phyloP scores from a whole-genome alignment of 2,329 filamentous ascomycete species.

The Aureobasidium sp. region DNA sequence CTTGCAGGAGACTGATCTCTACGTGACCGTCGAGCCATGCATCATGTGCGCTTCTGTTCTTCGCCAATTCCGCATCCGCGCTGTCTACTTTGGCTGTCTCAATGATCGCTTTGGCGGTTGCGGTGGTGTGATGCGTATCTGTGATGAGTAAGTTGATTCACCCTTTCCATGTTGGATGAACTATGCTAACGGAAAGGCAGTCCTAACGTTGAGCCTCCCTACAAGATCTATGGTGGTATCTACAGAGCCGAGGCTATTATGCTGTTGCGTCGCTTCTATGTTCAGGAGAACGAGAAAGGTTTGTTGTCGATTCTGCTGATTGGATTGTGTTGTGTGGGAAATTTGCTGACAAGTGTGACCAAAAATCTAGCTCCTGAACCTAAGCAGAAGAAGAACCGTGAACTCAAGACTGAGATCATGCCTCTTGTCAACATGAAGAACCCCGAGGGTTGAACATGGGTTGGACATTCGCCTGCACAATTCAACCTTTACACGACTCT shows the following conservation, averaged over 20 bases:
- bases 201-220: slow-evolving; percentile 68
- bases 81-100: slow-evolving; percentile 88
- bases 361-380: slow-evolving; percentile 52
- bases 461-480: too few species aligned
- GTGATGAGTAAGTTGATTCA: slow-evolving; percentile 51
- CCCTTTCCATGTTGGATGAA: not conserved
- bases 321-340: not conserved
- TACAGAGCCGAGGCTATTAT: slow-evolving; percentile 90
- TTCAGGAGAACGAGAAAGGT: slow-evolving; percentile 95
- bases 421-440: slow-evolving; percentile 29
- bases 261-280: slow-evolving; percentile 86
- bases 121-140: slow-evolving; percentile 84
- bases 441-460: slow-evolving; percentile 14
- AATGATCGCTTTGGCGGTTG: slow-evolving; percentile 98
- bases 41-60: slow-evolving; percentile 97
- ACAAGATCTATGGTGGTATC: slow-evolving; percentile 78
- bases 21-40: slow-evolving; percentile 96
- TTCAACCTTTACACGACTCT: too few species aligned
- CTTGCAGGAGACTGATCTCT: slow-evolving; percentile 69
- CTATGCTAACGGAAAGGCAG: slow-evolving; percentile 21
- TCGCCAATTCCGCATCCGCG: slow-evolving; percentile 77
- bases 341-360: not conserved
- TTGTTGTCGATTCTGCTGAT: not conserved
- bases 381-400: slow-evolving; percentile 56
- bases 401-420: slow-evolving; percentile 54